Base-by-base conservation (phyloP, 1,139 yeast species). In the Zygotorulaspora mrakii region DNA sequence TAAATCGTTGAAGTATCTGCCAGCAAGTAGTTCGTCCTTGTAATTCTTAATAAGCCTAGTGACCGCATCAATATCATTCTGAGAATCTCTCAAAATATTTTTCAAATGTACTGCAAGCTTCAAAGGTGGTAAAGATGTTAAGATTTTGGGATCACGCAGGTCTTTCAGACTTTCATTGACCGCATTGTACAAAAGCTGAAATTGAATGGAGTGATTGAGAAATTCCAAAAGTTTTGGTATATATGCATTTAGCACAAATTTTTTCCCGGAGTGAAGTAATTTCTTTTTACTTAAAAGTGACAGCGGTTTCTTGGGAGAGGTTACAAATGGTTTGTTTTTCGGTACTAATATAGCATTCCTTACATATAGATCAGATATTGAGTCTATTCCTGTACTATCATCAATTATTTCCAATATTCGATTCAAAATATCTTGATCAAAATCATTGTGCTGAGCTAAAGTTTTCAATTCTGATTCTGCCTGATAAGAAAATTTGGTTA, bases 361-460 rank as follows among this genome's bases (percentile, higher is more conserved):
- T 5, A 62, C 56, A 33, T 65, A 66, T 10, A 66, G 46, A 43
- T 67, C 71, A 8, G 69, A 67, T 4, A 67, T 65, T 1, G 70
- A 62, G 17, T 55, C 51, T 9, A 59, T 54, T 0, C 70, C 71
- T 23, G 52, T 58, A 5, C 63, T 53, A 40, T 67, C 71, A 35
- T 58, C 50, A 4, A 66, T 52, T 5, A 59, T 50, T 5, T 52
- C 53, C 33, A 67, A 45, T 14, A 67, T 54, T 10, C 43, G 44
- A 35, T 59, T 61, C 21, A 67, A 37, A 2, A 56, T 51, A n/a
- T 54, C 52, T 23, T 57, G 59, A 7, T 60, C 57, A 5, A 46
- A 43, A n/a, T 54, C 46, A 35, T 66, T 66, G 21, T 59, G 58
- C 9, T 45, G 38, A 1, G 51, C 50, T 10, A 67, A 45, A 8